Conservation (phyloP, 345 rosid genomes). For the Bruguiera parviflora region DNA sequence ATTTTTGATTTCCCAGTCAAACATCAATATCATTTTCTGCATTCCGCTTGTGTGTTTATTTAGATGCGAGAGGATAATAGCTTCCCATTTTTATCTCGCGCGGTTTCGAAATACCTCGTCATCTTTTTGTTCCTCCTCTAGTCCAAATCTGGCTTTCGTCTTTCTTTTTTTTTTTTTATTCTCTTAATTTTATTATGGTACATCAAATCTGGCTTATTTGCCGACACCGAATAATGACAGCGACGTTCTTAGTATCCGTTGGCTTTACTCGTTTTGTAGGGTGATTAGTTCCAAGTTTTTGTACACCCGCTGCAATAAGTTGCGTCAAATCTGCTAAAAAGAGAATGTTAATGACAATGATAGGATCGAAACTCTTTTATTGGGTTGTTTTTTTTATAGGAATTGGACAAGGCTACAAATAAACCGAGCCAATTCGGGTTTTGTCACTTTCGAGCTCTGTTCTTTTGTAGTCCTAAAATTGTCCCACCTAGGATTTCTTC, state of each 20-base stretch:
- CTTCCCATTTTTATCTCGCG: no score
- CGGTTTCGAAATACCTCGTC: neutral
- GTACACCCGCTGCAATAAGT: no score
- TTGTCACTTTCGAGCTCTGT: no score
- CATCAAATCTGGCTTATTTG: neutral
- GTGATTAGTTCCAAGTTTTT: neutral
- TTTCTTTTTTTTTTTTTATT: no score
- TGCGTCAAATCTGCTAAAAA: neutral
- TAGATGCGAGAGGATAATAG: no score
- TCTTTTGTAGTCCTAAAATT: no score
- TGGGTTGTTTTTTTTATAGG: neutral
- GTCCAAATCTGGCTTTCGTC: neutral
- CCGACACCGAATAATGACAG: neutral
- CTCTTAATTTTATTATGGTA: no score
- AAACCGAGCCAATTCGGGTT: no score
- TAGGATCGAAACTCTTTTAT: neutral
- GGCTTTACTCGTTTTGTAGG: constrained; percentile 13
- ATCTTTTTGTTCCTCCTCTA: neutral
- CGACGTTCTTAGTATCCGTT: neutral
- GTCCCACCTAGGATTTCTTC: no score
- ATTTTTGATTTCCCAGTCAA: neutral
- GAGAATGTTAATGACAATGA: neutral
- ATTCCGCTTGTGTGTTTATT: neutral
- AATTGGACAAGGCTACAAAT: no score
- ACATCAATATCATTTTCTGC: neutral